Evolutionary conservation across 768 basidiomycete species (phyloP), one percentile per base, ranked within the genome.

Genomic region (Hirschioporus abietinus): DNA sequence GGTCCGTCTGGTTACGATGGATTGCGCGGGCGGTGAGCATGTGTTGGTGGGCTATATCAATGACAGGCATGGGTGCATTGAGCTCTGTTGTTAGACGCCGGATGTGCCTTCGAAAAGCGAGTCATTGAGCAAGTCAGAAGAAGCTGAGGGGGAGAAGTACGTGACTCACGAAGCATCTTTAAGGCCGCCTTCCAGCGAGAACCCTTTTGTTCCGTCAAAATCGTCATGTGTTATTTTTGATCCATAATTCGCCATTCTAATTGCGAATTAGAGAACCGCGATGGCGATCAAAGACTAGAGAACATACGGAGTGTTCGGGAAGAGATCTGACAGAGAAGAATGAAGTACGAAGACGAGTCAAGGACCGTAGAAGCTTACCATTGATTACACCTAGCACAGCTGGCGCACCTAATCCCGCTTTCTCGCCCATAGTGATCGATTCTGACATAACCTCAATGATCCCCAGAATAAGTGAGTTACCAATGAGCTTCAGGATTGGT

Each of bases 101-200:
- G 64, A 95, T 87, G 73, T 90, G 89, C 27, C 86, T 86, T 67
- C 23, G 8, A 30, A 30, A 30, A 30, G 2, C 30, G 30, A 30
- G 30, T 58, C 27, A 65, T 34, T 10, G 66, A 25, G 66, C 59
- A 57, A 30, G 30, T 69, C 57, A 68, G 34, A 36, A 64, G 63
- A 27, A 8, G 34, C 35, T 67, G 7, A 17, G n/a, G 27, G 35
- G 64, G 60, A 52, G 61, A 7, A 60, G 30, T 12, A 24, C 1
- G 7, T 35, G 34, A 79, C 83, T 60, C 72, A 88, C 83, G 84
- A 76, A 0, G 92, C 89, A 72, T 95, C 94, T 72, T 94, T 94
- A 72, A 96, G 87, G 20, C 93, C 95, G n/a, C 91, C 91, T 60
- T 92, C 88, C 63, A 95, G 85, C 15, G 88, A 79, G 74, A 96